Base-by-base conservation (phyloP, 257 asterid species). In the Verbena officinalis region DNA sequence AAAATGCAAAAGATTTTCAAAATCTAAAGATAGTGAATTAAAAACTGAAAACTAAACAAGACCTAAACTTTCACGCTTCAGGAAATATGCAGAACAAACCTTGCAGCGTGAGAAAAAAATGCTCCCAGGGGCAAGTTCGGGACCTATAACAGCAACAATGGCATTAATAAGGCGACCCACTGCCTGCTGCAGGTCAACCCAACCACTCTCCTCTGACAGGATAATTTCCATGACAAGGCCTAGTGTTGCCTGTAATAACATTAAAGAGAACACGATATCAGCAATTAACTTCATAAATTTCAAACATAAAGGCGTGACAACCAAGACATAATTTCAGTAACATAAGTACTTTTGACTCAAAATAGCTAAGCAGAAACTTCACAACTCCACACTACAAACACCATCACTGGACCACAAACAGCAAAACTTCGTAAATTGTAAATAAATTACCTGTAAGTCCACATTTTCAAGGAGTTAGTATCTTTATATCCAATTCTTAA, bases 121-220 rank as follows among this genome's bases (percentile, higher is more conserved):
- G 84, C 99, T 90, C 56, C 90, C 93, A 70, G 99, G 96, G 71
- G 97, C 71, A 77, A 94, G 99, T 74, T 94, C 99, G 49, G 99
- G 99, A 75, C 99, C 99, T 70, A 91, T 86, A 71, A 94, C 94
- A 44, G 99, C 97, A 73, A 94, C 95, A 73, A 90, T 82, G 67
- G 99, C 97, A 80, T 94, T 94, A 71, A 94, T 80, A 57, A 94
- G 96, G 74, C 96, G 90, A 62, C 95, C 97, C 77, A 94, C 87
- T 55, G 93, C 90, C 77, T 88, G 99, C 77, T 90, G 99, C 76
- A 94, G 81, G 76, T 94, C 95, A 76, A 89, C 85, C 82, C 76
- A 86, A 62, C 96, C 96, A 86, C 88, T 86, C 77, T 86, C 99
- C 72, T 88, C 95, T 4, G 96, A 94, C 61, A 94, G 69, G 80